Conservation (phyloP, 176 grass and related monocot species). For the Alopecurus myosuroides region DNA sequence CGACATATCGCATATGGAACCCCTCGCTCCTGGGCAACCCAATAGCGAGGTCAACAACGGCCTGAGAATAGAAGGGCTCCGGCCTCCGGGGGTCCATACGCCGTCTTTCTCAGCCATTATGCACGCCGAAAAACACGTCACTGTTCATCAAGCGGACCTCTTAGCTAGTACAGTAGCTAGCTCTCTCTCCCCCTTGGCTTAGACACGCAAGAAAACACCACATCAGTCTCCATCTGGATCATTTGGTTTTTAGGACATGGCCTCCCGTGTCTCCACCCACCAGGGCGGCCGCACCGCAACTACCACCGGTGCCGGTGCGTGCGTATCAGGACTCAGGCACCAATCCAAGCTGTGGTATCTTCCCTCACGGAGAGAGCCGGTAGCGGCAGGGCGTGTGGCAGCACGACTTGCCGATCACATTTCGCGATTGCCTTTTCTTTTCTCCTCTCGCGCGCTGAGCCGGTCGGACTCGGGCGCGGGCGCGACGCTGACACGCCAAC, state of each 20-base stretch:
- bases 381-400: not conserved
- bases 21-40: not conserved
- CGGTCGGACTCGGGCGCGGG: slow-evolving; percentile 1
- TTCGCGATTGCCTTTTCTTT: not conserved
- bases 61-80: not conserved
- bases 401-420: not conserved
- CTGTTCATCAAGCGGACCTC: not conserved
- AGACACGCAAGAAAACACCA: not conserved
- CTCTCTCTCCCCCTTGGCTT: not conserved
- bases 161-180: not conserved
- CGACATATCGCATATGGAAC: not conserved
- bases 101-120: slow-evolving; percentile 30
- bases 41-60: slow-evolving; percentile 8
- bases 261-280: not conserved
- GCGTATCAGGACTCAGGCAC: not conserved
- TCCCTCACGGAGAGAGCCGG: not conserved
- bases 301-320: not conserved
- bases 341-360: slow-evolving; percentile 4
- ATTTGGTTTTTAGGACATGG: not conserved
- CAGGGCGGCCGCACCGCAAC: not conserved
- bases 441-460: not conserved
- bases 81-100: slow-evolving; percentile 28
- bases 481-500: slow-evolving; percentile 40
- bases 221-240: not conserved
- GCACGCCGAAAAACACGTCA: not conserved